Conservation (phyloP, 805 yeast genomes). For the Tetrapisispora namnaoensis region DNA sequence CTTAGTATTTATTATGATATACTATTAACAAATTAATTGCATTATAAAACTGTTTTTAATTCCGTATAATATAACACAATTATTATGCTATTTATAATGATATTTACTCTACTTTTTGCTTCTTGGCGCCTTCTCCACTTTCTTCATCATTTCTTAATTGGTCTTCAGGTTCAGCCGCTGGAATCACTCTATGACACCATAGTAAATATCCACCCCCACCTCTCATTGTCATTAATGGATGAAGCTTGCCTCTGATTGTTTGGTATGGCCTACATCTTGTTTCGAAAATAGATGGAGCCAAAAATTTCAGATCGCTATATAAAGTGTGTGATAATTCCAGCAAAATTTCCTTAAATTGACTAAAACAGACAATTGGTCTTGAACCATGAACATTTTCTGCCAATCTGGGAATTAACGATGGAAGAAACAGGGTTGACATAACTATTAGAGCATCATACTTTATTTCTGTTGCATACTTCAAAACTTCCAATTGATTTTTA, state of each 20-base stretch:
- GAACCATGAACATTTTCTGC: constrained; percentile 70
- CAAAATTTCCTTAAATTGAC: constrained; percentile 70
- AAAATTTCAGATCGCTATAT: constrained; percentile 52
- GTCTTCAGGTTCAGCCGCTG: constrained; percentile 29
- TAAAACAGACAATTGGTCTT: constrained; percentile 74
- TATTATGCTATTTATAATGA: not conserved
- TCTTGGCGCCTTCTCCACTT: constrained; percentile 7
- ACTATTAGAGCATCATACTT: constrained; percentile 68
- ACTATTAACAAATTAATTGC: not conserved
- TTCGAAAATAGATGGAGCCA: constrained; percentile 78
- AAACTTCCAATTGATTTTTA: constrained; percentile 30
- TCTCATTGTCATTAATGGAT: constrained; percentile 88
- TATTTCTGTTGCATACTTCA: constrained; percentile 40
- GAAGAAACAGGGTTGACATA: constrained; percentile 62
- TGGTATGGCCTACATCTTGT: constrained; percentile 80
- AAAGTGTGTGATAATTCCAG: constrained; percentile 61
- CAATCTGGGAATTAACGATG: constrained; percentile 51
- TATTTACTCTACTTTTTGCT: constrained; percentile 1
- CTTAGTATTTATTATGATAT: too few relatives aligned
- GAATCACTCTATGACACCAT: constrained; percentile 70
- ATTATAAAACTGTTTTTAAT: too few relatives aligned
- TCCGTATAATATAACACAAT: not conserved
- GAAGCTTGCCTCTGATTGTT: constrained; percentile 87
- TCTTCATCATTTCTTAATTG: not conserved
- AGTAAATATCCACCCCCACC: constrained; percentile 87